These are phyloP conservation scores for Populus nigra DNA, from an alignment of 345 rosid species.

Conservation along the genomic window DNA sequence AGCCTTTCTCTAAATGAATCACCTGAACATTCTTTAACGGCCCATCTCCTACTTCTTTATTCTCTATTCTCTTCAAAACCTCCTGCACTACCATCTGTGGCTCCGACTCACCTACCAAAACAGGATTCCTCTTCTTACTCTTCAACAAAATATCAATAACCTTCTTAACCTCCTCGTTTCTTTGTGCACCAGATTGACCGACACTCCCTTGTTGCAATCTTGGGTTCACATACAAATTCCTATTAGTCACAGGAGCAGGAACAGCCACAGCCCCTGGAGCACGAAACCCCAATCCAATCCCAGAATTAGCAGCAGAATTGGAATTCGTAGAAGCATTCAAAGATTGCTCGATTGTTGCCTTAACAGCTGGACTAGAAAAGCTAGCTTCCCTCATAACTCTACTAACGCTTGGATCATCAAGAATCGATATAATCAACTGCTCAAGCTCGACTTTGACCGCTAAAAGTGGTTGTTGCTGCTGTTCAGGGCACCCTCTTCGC, in stretches of 20 bases:
- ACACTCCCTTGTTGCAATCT: constrained; percentile 57
- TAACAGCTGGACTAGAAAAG: constrained; percentile 94
- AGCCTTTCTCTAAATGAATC: constrained; percentile 59
- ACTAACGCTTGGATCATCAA: constrained; percentile 97
- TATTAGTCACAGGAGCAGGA: constrained; percentile 26
- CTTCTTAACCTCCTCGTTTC: constrained; percentile 60
- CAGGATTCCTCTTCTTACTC: constrained; percentile 73
- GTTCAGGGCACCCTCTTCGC: constrained; percentile 97
- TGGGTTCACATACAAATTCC: constrained; percentile 74
- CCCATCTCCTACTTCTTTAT: constrained; percentile 60
- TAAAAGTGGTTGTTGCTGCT: constrained; percentile 90
- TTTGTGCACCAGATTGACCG: constrained; percentile 39
- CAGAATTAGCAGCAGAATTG: constrained; percentile 26
- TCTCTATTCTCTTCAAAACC: constrained; percentile 57
- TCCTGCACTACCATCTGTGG: constrained; percentile 69
- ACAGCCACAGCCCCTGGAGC: constrained; percentile 26
- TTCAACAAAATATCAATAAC: constrained; percentile 65
- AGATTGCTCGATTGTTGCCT: constrained; percentile 85
- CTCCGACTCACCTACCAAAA: constrained; percentile 82
- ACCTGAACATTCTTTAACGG: constrained; percentile 53
- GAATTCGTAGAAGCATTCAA: constrained; percentile 33
- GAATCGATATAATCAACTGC: constrained; percentile 90
- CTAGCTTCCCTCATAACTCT: constrained; percentile 98
- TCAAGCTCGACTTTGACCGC: constrained; percentile 98
- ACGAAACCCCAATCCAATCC: constrained; percentile 65